phyloP scores from a whole-genome alignment of 768 basidiomycete species.

The Galerina marginata region DNA sequence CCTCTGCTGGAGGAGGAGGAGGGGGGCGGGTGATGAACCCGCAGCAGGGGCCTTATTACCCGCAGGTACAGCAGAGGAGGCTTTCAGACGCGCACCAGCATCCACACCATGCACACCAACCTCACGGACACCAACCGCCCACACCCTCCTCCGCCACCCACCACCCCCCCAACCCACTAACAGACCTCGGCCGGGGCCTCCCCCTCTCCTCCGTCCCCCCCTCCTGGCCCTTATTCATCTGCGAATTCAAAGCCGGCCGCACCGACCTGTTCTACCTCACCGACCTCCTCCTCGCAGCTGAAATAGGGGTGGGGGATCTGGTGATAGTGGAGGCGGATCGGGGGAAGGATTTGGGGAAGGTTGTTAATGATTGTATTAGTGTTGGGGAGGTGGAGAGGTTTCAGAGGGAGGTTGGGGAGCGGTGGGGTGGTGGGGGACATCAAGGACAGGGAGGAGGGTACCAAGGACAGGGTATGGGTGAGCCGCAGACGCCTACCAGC shows the following conservation, averaged over 20 bases:
- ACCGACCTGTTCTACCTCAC: constrained; percentile 94
- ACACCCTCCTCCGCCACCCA: constrained; percentile 22
- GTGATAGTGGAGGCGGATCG: constrained; percentile 98
- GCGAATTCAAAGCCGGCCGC: constrained; percentile 97
- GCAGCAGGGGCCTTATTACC: constrained; percentile 51
- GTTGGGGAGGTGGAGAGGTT: constrained; percentile 90
- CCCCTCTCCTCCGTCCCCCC: constrained; percentile 84
- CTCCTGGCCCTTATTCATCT: constrained; percentile 91
- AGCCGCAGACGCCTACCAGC: constrained; percentile 43
- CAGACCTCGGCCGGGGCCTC: constrained; percentile 87
- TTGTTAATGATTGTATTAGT: constrained; percentile 90
- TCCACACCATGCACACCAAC: constrained; percentile 21
- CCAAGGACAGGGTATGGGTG: constrained; percentile 46
- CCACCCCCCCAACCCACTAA: constrained; percentile 27
- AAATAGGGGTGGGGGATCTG: constrained; percentile 83
- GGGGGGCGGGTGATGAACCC: constrained; percentile 42
- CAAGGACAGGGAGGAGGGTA: constrained; percentile 37
- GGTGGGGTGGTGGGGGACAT: too few relatives aligned
- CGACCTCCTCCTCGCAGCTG: constrained; percentile 46
- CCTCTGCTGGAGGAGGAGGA: too few relatives aligned
- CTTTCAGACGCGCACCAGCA: constrained; percentile 43
- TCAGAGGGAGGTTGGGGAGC: constrained; percentile 79
- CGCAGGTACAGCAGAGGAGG: constrained; percentile 36
- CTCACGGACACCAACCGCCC: constrained; percentile 23
- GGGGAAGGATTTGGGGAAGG: constrained; percentile 90